Evolutionary conservation across 371 early-diverging fungal species (phyloP).

Genomic region (Umbelopsis sp.): DNA sequence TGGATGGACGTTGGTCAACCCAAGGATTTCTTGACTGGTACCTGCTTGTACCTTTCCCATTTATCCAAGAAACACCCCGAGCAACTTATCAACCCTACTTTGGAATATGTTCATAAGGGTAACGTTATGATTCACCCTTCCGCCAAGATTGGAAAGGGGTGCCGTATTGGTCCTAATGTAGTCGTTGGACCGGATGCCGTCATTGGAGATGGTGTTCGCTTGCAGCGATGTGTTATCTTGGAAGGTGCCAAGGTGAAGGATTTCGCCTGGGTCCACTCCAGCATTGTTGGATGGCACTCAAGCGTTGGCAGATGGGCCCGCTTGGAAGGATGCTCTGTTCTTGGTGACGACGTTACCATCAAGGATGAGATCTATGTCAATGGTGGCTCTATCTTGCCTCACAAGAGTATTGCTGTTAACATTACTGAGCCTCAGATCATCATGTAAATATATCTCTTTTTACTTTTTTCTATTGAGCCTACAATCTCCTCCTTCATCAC

Average conservation of each 20-base stretch:
- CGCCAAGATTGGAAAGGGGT: slow-evolving; percentile 91
- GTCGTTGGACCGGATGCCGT: slow-evolving; percentile 91
- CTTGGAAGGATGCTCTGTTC: slow-evolving; percentile 89
- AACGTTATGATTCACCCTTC: slow-evolving; percentile 90
- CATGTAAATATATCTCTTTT: slow-evolving; percentile 69
- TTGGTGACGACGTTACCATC: slow-evolving; percentile 95
- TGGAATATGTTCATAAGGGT: slow-evolving; percentile 74
- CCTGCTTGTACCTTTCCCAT: slow-evolving; percentile 89
- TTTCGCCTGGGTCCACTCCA: slow-evolving; percentile 87
- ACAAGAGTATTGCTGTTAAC: slow-evolving; percentile 85
- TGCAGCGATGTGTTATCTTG: slow-evolving; percentile 89
- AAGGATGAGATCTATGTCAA: slow-evolving; percentile 93
- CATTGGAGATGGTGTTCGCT: slow-evolving; percentile 94
- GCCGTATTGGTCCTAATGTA: slow-evolving; percentile 96
- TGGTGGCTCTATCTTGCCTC: slow-evolving; percentile 92
- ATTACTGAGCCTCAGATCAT: slow-evolving; percentile 94
- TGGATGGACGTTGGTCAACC: slow-evolving; percentile 99
- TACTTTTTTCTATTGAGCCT: not conserved
- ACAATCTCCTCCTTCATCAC: not conserved
- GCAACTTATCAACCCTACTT: slow-evolving; percentile 60
- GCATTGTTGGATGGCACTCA: slow-evolving; percentile 98
- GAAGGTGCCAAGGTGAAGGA: slow-evolving; percentile 88
- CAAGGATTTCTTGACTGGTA: slow-evolving; percentile 97
- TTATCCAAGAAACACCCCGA: slow-evolving; percentile 76
- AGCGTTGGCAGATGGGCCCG: slow-evolving; percentile 93